These are phyloP conservation scores for Penicillium sp. DNA, from an alignment of 2,329 filamentous ascomycete genomes.

Conservation along the genomic window DNA sequence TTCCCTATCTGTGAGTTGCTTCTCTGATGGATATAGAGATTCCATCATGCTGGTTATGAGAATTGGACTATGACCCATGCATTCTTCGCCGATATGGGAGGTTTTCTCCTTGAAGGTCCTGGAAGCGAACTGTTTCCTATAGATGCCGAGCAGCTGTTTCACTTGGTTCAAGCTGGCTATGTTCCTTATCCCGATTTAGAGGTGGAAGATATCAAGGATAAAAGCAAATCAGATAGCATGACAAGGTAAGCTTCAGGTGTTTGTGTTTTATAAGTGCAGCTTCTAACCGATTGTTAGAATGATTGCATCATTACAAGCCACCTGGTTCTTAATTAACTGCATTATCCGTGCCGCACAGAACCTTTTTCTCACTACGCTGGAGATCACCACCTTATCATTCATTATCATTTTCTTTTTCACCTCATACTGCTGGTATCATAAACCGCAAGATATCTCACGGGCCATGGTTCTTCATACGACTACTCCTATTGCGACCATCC, in stretches of 20 bases:
- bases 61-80: slow-evolving; percentile 8
- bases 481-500: neutral
- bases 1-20: neutral
- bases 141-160: slow-evolving; percentile 8
- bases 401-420: slow-evolving; percentile 8
- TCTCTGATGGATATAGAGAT: neutral
- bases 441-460: slow-evolving; percentile 2
- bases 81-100: slow-evolving; percentile 12
- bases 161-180: neutral
- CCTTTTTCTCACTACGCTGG: slow-evolving; percentile 7
- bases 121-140: slow-evolving; percentile 7
- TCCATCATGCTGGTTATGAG: neutral
- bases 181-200: slow-evolving; percentile 6
- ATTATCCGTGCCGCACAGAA: slow-evolving; percentile 1
- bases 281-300: neutral
- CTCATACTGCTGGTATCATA: slow-evolving; percentile 8
- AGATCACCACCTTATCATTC: slow-evolving; percentile 9
- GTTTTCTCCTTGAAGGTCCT: slow-evolving; percentile 6
- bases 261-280: neutral
- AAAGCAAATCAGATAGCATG: slow-evolving; percentile 8
- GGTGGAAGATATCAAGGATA: slow-evolving; percentile 3
- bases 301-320: neutral
- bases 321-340: slow-evolving; percentile 5
- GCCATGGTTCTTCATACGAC: neutral
- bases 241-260: neutral